These are phyloP conservation scores for Boletus insuetus DNA, from an alignment of 768 basidiomycete species.

Conservation along the genomic window DNA sequence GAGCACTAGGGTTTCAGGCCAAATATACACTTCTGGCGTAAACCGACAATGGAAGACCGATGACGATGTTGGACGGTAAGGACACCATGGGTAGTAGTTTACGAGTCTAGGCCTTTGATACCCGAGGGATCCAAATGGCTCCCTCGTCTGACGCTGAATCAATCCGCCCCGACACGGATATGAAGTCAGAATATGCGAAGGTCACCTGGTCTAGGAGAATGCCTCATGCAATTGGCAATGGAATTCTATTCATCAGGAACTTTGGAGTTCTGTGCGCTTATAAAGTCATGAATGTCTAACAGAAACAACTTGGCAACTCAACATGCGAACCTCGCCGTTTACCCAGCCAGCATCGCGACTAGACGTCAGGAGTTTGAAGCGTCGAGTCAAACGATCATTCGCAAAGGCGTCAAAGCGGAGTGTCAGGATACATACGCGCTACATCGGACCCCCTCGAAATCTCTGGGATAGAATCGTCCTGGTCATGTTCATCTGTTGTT, in stretches of 20 bases:
- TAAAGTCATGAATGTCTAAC: not conserved
- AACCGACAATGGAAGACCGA: no score
- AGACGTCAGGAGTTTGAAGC: not conserved
- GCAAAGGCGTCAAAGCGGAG: not conserved
- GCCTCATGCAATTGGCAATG: not conserved
- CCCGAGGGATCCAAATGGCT: no score
- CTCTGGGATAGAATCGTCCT: constrained; percentile 24
- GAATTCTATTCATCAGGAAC: constrained; percentile 1
- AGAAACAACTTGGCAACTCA: not conserved
- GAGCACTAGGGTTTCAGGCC: no score
- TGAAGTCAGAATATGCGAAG: no score
- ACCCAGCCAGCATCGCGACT: not conserved
- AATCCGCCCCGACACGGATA: no score
- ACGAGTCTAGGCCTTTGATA: no score
- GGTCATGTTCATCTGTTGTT: constrained; percentile 22
- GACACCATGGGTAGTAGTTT: no score
- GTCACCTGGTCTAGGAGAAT: no score
- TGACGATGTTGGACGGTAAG: no score
- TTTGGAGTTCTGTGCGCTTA: not conserved
- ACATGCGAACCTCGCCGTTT: constrained; percentile 10
- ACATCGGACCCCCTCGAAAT: constrained; percentile 7
- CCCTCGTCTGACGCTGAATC: no score
- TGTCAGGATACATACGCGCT: not conserved
- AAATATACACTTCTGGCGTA: no score
- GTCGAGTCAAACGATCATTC: not conserved